phyloP scores from a whole-genome alignment of 495 filamentous ascomycete species.

The Gamarada debralockiae region DNA sequence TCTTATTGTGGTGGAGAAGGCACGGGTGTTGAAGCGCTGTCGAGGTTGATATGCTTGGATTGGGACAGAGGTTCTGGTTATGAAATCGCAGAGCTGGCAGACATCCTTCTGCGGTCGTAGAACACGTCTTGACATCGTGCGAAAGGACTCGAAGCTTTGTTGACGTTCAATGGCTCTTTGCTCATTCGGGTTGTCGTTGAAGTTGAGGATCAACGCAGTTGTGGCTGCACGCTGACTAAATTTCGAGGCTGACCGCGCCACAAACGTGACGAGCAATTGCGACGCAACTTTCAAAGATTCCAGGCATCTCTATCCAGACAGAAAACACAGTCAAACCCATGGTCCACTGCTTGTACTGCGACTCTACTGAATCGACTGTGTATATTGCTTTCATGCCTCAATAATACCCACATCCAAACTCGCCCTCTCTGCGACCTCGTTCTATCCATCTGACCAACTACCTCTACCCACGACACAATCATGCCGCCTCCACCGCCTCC shows the following conservation, averaged over 20 bases:
- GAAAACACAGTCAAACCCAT: background rate
- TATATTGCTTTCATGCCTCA: background rate
- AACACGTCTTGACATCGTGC: conserved; percentile 18
- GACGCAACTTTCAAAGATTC: conserved; percentile 9
- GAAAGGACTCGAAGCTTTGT: background rate
- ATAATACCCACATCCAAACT: background rate
- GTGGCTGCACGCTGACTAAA: background rate
- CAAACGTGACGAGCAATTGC: conserved; percentile 5
- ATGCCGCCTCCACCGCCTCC: conserved; percentile 67
- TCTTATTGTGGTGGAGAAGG: conserved; percentile 2
- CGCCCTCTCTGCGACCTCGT: background rate
- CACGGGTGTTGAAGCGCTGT: conserved; percentile 1
- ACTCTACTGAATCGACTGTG: background rate
- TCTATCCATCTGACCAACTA: background rate
- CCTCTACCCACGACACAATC: background rate
- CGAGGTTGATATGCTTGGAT: conserved; percentile 4
- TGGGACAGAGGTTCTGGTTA: conserved; percentile 4
- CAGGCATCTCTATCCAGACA: conserved; percentile 4
- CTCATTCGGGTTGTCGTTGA: background rate
- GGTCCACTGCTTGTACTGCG: background rate
- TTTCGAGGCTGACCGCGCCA: background rate
- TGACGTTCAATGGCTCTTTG: conserved; percentile 1
- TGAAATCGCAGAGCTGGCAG: conserved; percentile 26
- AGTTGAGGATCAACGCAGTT: background rate
- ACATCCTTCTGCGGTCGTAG: conserved; percentile 12